phyloP scores from a whole-genome alignment of 1,284 basidiomycete species.

The Sanghuangporus baumii region DNA sequence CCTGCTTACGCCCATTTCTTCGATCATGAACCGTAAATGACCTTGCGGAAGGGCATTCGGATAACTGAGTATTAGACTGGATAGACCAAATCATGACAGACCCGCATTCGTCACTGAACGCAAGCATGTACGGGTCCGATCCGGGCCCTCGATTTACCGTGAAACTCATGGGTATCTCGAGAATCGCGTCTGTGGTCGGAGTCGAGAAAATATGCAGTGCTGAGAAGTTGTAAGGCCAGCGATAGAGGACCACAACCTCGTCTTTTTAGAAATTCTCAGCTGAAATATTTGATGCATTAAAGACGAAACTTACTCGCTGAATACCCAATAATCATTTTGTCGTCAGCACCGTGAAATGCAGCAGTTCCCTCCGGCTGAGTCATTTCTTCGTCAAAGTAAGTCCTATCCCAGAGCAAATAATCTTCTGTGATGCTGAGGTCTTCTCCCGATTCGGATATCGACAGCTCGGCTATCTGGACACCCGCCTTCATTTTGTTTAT shows the following conservation, averaged over 20 bases:
- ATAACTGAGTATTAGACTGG: not conserved
- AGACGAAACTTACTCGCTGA: not conserved
- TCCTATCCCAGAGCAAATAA: not conserved
- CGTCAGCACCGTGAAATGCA: not conserved
- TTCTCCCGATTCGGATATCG: not conserved
- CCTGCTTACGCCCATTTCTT: not conserved
- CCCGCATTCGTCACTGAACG: not conserved
- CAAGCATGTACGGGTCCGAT: not conserved
- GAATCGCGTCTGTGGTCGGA: not conserved
- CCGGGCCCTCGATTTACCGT: not conserved
- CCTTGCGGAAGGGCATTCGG: not conserved
- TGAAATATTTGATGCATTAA: not conserved
- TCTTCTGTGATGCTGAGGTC: not conserved
- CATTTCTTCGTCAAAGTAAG: not conserved
- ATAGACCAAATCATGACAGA: slow-evolving; percentile 1
- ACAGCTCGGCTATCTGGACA: not conserved
- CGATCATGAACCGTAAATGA: not conserved
- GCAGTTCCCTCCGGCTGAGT: not conserved
- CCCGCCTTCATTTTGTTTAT: not conserved
- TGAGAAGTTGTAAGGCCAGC: too few relatives aligned
- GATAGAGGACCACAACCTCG: not conserved
- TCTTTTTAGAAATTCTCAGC: not conserved
- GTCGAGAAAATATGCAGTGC: not conserved
- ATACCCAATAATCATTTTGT: not conserved
- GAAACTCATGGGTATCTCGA: not conserved